Conservation (phyloP, 805 yeast genomes). For the Kockiozyma suomiensis region DNA sequence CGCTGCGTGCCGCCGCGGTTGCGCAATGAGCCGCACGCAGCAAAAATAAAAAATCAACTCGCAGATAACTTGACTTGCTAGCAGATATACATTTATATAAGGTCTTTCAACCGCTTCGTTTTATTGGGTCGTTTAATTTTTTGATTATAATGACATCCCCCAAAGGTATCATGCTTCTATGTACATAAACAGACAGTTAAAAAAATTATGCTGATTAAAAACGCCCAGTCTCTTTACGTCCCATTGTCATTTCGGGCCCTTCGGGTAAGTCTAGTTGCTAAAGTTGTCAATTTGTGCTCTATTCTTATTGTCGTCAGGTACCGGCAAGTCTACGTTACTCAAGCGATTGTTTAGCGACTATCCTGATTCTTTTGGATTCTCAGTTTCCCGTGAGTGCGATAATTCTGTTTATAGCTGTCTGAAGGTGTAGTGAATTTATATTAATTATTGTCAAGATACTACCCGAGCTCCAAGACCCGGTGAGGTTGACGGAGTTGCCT, state of each 20-base stretch:
- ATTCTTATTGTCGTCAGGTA: conserved; percentile 43
- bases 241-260: conserved; percentile 95
- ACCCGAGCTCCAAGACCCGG: conserved; percentile 92
- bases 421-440: no score
- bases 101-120: no score
- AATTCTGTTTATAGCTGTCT: neutral
- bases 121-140: neutral
- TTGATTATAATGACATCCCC: neutral
- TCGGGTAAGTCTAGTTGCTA: conserved; percentile 52
- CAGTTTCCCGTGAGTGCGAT: conserved; percentile 69
- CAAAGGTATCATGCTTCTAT: neutral
- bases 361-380: conserved; percentile 90
- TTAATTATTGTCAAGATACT: conserved; percentile 53
- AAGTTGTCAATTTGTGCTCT: no score
- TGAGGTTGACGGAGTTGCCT: conserved; percentile 85
- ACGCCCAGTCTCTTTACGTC: conserved; percentile 43
- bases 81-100: no score
- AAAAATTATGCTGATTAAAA: neutral
- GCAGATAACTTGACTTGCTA: no score
- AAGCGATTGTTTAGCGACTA: conserved; percentile 86
- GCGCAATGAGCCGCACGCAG: conserved; percentile 1
- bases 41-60: neutral
- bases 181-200: no score
- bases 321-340: conserved; percentile 93
- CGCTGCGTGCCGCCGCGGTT: neutral